phyloP scores from a whole-genome alignment of 306 rosid genomes.

The Arachis hypogaea region DNA sequence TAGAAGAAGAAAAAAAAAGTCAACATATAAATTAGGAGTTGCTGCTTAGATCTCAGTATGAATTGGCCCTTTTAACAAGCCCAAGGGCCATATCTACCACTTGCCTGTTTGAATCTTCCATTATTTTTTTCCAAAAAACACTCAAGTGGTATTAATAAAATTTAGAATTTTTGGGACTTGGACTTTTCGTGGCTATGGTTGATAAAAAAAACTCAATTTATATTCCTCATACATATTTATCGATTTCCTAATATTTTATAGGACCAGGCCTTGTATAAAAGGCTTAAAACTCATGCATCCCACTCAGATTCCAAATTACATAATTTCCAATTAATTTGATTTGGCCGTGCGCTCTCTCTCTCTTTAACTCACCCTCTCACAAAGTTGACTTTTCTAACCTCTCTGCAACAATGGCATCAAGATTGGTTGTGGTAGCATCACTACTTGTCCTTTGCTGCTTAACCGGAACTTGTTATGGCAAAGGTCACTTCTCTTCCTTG shows the following conservation, averaged over 20 bases:
- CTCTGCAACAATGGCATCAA: conserved; percentile 55
- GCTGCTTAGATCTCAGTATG: not conserved
- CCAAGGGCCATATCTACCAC: conserved; percentile 37
- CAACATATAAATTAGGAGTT: no score
- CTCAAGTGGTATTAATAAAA: not conserved
- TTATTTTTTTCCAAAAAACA: no score
- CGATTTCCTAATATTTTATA: not conserved
- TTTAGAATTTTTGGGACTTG: conserved; percentile 26
- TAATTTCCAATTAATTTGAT: conserved; percentile 7
- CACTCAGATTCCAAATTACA: conserved; percentile 31
- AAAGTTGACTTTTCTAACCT: conserved; percentile 23
- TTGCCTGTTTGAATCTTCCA: not conserved
- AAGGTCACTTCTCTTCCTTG: conserved; percentile 58
- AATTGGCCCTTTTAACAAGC: conserved; percentile 32
- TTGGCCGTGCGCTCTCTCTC: conserved; percentile 3
- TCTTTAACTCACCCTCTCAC: not conserved
- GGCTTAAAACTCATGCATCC: conserved; percentile 12
- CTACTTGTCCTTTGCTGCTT: conserved; percentile 62
- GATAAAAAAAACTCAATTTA: conserved; percentile 11
- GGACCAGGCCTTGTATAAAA: conserved; percentile 37
- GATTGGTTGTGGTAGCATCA: conserved; percentile 51
- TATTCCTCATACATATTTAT: not conserved
- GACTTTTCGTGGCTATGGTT: conserved; percentile 24
- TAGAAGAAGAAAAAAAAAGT: no score
- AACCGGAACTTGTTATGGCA: conserved; percentile 54